phyloP scores from a whole-genome alignment of 306 rosid genomes.

The Gastrolobium villosum region DNA sequence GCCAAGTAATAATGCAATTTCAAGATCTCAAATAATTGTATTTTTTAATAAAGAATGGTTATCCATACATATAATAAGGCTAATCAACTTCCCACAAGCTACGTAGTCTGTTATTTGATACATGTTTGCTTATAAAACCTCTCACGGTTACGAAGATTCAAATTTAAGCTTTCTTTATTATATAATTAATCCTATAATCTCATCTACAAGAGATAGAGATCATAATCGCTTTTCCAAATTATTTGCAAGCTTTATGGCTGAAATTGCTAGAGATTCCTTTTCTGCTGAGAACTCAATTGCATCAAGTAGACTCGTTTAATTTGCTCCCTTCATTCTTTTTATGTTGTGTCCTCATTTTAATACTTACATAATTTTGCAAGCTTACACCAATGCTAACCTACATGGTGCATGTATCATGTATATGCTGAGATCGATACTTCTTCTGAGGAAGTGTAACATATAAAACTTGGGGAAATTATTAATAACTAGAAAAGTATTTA shows the following conservation, averaged over 20 bases:
- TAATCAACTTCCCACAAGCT: conserved; percentile 10
- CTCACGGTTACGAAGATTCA: conserved; percentile 41
- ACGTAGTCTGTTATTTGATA: neutral
- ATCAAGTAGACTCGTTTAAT: conserved; percentile 9
- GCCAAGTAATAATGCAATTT: neutral
- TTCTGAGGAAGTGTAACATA: neutral
- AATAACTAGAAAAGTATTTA: no score
- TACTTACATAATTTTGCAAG: conserved; percentile 29
- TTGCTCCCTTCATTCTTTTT: conserved; percentile 2
- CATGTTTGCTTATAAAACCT: conserved; percentile 40
- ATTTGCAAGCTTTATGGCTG: conserved; percentile 56
- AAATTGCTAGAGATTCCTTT: conserved; percentile 31
- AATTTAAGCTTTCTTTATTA: conserved; percentile 38
- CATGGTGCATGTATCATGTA: neutral
- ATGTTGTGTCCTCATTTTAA: conserved; percentile 30
- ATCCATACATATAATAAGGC: neutral
- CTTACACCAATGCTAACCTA: conserved; percentile 21
- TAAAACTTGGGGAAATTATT: neutral
- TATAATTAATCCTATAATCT: neutral
- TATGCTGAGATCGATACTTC: neutral
- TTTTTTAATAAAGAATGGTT: neutral
- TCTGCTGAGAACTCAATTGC: conserved; percentile 19
- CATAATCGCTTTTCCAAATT: conserved; percentile 46
- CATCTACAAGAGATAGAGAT: conserved; percentile 24
- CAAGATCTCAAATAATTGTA: neutral